These are phyloP conservation scores for Phytopythium mirpurense DNA, from an alignment of 352 stramenopile species.

Conservation along the genomic window DNA sequence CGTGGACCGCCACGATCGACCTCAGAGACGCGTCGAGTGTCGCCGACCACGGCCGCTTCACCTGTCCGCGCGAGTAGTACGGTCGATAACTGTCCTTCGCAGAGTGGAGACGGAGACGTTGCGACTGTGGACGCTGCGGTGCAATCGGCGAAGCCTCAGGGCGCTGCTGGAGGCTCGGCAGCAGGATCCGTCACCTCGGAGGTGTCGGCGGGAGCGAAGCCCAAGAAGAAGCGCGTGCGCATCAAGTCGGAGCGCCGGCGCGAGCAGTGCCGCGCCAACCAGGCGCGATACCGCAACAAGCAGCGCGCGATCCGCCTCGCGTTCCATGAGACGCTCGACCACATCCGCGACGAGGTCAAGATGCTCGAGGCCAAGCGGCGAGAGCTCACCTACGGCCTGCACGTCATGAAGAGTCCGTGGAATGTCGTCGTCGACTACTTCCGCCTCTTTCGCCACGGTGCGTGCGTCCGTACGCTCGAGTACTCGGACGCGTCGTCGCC, in stretches of 20 bases:
- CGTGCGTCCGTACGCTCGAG: background rate
- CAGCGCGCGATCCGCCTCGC: conserved; percentile 12
- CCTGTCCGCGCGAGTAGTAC: background rate
- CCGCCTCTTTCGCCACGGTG: conserved; percentile 18
- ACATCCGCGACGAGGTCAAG: conserved; percentile 19
- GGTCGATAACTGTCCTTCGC: background rate
- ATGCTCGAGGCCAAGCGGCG: conserved; percentile 12
- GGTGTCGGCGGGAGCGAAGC: background rate
- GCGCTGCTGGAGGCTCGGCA: background rate
- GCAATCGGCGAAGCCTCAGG: too few relatives aligned
- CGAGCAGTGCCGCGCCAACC: conserved; percentile 43
- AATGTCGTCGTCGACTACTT: conserved; percentile 18
- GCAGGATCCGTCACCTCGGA: background rate
- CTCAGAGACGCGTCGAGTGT: background rate
- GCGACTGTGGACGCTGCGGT: too few relatives aligned
- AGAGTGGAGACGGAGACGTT: too few relatives aligned
- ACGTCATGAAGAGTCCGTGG: conserved; percentile 5
- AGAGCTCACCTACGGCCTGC: conserved; percentile 1
- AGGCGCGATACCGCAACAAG: conserved; percentile 41
- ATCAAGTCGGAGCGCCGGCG: conserved; percentile 33
- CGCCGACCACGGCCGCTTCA: background rate
- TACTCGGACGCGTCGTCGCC: background rate
- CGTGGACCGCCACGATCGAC: background rate
- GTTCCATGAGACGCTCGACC: conserved; percentile 14
- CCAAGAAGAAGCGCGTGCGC: conserved; percentile 23